Base-by-base conservation (phyloP, 805 yeast species). In the Blastobotrys robertii region DNA sequence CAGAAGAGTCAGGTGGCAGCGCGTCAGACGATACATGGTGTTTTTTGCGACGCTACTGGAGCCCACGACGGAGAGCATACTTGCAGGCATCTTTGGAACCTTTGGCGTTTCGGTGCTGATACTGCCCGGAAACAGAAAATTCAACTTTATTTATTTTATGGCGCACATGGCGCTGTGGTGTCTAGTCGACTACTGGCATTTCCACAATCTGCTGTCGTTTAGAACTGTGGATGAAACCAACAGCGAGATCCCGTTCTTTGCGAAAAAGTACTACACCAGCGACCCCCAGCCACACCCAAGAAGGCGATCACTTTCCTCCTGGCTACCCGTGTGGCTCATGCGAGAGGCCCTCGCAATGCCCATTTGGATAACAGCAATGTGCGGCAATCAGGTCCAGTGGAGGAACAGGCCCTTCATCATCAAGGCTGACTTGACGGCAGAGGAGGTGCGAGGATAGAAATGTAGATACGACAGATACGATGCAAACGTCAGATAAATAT, bases 1-100 rank as follows among this genome's bases (percentile, higher is more conserved):
- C 37, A 68, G 96, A 43, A 65, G 96, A 43, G 77, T 81, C 19
- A 67, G 96, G 44, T 86, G 96, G 96, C 63, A 86, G 15, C 68
- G 95, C 35, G 94, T 85, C 9, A 67, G 96, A 30, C 83, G 81
- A 55, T 84, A 84, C 58, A 85, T 86, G 94, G 95, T 86, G 2
- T 63, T 81, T 28, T 77, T 77, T 10, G 95, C 95, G 1, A 86
- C 96, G 0, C 57, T 86, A 39, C 65, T 85, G 22, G 96, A 86
- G 56, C 95, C 96, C 2, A 73, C 88, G 5, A 86, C 96, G 0
- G 96, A 86, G 58, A 73, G 81, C 37, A 48, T 86, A 1, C 58
- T 84, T 2, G 71, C 79, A 51, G 92, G 90, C 0, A 14, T 71
- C 0, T 73, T 75, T 57, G 94, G 94, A 4, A 65, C 80, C 0